These are phyloP conservation scores for Rhynchosporium agropyri DNA, from an alignment of 2,329 filamentous ascomycete genomes.

Conservation along the genomic window DNA sequence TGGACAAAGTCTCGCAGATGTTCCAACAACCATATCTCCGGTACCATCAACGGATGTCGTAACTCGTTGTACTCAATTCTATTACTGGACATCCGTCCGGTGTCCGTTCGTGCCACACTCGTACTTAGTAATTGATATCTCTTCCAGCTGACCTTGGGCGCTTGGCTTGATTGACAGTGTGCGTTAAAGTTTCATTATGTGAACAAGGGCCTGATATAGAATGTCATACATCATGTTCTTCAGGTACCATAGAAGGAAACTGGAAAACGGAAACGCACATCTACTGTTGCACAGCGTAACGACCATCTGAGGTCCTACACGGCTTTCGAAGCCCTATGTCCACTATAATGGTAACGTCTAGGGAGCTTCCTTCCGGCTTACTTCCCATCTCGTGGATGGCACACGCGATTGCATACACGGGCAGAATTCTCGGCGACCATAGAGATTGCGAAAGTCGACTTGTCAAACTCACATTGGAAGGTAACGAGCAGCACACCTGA, in stretches of 20 bases:
- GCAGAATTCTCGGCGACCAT: constrained; percentile 11
- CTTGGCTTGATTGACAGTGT: constrained; percentile 1
- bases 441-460: not conserved
- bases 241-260: not conserved
- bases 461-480: not conserved
- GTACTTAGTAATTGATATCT: not conserved
- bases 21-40: constrained; percentile 14
- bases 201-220: not conserved
- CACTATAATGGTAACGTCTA: not conserved
- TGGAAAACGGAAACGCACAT: not conserved
- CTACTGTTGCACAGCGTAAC: not conserved
- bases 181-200: not conserved
- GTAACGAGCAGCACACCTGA: too few relatives aligned
- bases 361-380: not conserved
- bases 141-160: not conserved
- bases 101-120: not conserved
- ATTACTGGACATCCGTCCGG: not conserved
- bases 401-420: not conserved
- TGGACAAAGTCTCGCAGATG: not conserved
- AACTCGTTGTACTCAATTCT: not conserved
- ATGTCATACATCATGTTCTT: not conserved
- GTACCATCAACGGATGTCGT: constrained; percentile 8
- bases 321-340: not conserved
- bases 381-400: not conserved
- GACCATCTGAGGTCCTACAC: not conserved